Percentiles rank a stretch among this genome's conserved stretches.
These are phyloP conservation scores for Erodium texanum DNA, from an alignment of 441 rosid species.

Conservation along the genomic window DNA sequence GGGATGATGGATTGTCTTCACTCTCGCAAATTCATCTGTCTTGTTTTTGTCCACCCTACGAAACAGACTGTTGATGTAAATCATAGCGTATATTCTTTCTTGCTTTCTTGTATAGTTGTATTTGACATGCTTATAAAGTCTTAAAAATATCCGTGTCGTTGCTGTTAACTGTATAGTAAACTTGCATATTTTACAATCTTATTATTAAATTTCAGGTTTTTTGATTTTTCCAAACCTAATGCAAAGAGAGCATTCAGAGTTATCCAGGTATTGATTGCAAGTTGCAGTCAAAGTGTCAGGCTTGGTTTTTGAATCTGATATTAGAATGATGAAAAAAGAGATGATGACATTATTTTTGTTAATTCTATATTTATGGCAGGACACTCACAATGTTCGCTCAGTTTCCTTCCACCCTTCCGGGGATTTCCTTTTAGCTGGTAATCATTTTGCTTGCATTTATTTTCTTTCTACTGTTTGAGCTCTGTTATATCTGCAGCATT, in stretches of 20 bases:
- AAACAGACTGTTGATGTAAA: neutral
- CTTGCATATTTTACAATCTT: constrained; percentile 5
- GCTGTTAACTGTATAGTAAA: neutral
- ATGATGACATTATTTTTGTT: constrained; percentile 13
- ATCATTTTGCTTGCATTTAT: constrained; percentile 7
- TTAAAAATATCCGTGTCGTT: neutral
- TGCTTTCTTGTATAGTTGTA: neutral
- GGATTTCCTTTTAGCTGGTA: constrained; percentile 74
- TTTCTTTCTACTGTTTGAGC: neutral
- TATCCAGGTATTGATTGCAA: constrained; percentile 46
- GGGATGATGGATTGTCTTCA: neutral
- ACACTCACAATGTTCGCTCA: constrained; percentile 78
- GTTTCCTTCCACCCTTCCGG: constrained; percentile 76
- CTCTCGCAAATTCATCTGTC: neutral
- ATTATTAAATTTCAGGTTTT: constrained; percentile 42
- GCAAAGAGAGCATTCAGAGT: constrained; percentile 82
- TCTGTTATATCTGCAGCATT: neutral
- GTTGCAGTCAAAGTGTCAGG: constrained; percentile 17
- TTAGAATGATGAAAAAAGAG: constrained; percentile 13
- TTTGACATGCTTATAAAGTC: neutral
- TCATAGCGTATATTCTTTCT: neutral
- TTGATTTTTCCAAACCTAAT: constrained; percentile 71
- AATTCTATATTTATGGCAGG: constrained; percentile 35
- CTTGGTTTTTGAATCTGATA: constrained; percentile 13
- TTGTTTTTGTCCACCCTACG: neutral